These are phyloP conservation scores for Pezicula radicicola DNA, from an alignment of 2,329 filamentous ascomycete genomes.

Conservation along the genomic window DNA sequence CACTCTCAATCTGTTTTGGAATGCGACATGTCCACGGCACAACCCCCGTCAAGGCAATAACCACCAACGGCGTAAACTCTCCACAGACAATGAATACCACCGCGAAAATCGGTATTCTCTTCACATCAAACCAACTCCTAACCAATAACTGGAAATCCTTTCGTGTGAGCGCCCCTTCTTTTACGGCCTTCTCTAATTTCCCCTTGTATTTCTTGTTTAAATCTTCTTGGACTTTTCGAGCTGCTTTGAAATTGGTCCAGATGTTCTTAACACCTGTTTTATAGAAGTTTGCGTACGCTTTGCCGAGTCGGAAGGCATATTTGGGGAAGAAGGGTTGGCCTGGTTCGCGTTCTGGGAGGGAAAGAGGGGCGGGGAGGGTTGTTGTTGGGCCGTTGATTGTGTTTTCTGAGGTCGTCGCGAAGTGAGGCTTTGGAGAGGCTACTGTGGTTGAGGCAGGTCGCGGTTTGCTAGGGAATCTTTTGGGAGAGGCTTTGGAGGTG, in stretches of 20 bases:
- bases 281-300: slow-evolving; percentile 82
- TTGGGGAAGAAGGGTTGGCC: slow-evolving; percentile 36
- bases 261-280: slow-evolving; percentile 78
- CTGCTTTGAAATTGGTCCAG: slow-evolving; percentile 57
- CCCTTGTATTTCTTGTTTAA: slow-evolving; percentile 37
- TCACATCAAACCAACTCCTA: slow-evolving; percentile 68
- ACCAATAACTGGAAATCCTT: slow-evolving; percentile 68
- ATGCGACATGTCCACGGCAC: slow-evolving; percentile 83
- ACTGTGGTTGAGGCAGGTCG: slow-evolving; percentile 9
- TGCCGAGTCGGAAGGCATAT: slow-evolving; percentile 44
- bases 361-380: slow-evolving; percentile 70
- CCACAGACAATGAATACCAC: slow-evolving; percentile 75
- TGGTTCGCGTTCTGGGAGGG: slow-evolving; percentile 53
- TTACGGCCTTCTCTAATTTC: slow-evolving; percentile 29
- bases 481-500: slow-evolving; percentile 29
- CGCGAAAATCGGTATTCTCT: slow-evolving; percentile 76
- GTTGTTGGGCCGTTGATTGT: slow-evolving; percentile 67
- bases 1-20: slow-evolving; percentile 65
- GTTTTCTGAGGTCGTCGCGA: background rate
- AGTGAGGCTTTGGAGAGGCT: slow-evolving; percentile 10
- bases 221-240: slow-evolving; percentile 41
- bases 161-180: slow-evolving; percentile 47
- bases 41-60: slow-evolving; percentile 65
- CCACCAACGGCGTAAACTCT: slow-evolving; percentile 80
- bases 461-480: slow-evolving; percentile 8